Evolutionary conservation across 176 grass and related monocot species (phyloP).

Genomic region (Triticum timopheevii): DNA sequence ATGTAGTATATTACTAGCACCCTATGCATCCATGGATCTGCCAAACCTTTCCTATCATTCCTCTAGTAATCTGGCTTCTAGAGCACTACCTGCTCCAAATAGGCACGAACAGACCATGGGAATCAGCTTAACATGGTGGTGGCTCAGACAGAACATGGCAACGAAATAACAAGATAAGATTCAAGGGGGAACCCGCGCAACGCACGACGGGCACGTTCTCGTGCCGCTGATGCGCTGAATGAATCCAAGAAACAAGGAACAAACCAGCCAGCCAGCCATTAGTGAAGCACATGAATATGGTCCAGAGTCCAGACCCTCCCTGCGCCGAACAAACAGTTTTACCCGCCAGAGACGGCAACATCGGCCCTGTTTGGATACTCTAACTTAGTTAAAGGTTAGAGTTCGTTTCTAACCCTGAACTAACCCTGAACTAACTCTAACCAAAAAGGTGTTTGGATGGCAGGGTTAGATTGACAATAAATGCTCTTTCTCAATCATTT

Average conservation of each 20-base stretch:
- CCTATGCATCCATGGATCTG: neutral
- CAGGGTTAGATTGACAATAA: too few species aligned
- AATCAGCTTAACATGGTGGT: neutral
- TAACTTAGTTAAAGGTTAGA: too few species aligned
- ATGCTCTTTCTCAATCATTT: too few species aligned
- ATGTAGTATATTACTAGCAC: neutral
- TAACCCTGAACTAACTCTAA: too few species aligned
- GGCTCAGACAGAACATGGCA: neutral
- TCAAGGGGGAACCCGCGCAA: neutral
- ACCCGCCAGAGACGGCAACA: neutral
- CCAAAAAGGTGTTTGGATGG: too few species aligned
- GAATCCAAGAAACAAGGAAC: conserved; percentile 22
- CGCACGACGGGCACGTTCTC: conserved; percentile 1
- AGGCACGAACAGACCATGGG: neutral
- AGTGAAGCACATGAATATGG: conserved; percentile 17
- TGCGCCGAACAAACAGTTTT: conserved; percentile 24
- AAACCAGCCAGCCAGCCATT: neutral
- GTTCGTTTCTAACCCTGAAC: too few species aligned
- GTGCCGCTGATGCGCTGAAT: neutral
- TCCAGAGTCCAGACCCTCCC: neutral
- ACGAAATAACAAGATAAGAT: conserved; percentile 2
- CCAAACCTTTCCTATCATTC: neutral
- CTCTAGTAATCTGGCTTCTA: neutral
- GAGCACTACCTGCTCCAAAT: neutral
- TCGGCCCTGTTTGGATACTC: too few species aligned